phyloP scores from a whole-genome alignment of 2,329 filamentous ascomycete species.

The Fusarium pilosicola region DNA sequence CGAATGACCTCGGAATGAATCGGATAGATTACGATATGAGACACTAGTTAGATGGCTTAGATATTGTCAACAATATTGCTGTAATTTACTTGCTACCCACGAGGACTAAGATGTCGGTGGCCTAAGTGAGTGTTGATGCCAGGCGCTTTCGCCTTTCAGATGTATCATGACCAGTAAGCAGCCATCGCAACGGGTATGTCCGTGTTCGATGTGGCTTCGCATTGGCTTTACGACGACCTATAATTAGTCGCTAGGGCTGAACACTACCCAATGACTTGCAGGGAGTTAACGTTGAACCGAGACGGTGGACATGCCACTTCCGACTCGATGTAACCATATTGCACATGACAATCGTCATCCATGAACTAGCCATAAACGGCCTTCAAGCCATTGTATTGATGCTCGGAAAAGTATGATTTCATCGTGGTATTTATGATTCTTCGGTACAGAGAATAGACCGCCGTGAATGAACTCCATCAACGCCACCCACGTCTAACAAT shows the following conservation, averaged over 20 bases:
- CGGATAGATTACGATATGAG: conserved; percentile 14
- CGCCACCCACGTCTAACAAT: conserved; percentile 11
- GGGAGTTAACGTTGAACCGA: neutral
- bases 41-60: conserved; percentile 1
- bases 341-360: neutral
- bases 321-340: neutral
- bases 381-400: neutral
- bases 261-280: neutral
- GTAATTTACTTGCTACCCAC: neutral
- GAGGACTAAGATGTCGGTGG: neutral
- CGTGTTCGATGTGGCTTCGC: neutral
- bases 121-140: neutral
- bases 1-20: neutral
- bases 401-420: neutral
- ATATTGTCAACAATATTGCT: neutral
- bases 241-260: conserved; percentile 6
- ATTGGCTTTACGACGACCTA: conserved; percentile 3
- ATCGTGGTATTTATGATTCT: neutral
- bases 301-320: neutral
- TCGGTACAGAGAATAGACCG: neutral
- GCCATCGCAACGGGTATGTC: neutral
- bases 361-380: neutral
- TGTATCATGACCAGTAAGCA: neutral
- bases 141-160: neutral
- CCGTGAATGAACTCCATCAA: conserved; percentile 19